Evolutionary conservation across 371 early-diverging fungal genomes (phyloP).

Genomic region (Actinomortierella wolfii): DNA sequence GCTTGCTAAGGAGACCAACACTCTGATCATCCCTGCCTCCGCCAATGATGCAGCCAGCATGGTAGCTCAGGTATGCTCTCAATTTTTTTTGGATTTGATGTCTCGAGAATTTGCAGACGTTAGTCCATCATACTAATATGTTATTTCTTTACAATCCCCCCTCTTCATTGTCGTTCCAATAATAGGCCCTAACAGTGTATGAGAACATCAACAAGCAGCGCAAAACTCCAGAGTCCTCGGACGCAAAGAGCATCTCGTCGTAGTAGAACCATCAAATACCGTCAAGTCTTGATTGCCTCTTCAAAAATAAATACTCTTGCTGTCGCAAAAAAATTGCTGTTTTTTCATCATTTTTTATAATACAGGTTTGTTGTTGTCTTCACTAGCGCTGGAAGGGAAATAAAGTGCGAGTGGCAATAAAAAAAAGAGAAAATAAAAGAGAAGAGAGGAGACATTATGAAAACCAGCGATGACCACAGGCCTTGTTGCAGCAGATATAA

Average conservation of each 20-base stretch:
- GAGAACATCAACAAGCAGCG: constrained; percentile 56
- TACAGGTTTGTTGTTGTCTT: background rate
- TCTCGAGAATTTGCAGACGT: constrained; percentile 9
- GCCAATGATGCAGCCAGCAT: constrained; percentile 82
- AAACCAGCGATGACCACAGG: constrained; percentile 82
- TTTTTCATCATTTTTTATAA: constrained; percentile 1
- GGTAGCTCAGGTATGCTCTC: constrained; percentile 73
- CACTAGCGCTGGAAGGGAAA: background rate
- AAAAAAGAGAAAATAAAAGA: no score
- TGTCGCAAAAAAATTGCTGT: constrained; percentile 4
- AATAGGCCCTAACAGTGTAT: constrained; percentile 57
- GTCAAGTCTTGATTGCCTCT: background rate
- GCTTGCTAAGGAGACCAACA: constrained; percentile 92
- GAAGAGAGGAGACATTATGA: constrained; percentile 11
- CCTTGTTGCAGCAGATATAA: constrained; percentile 85
- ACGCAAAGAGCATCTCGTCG: constrained; percentile 42
- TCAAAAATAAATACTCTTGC: background rate
- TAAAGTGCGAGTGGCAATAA: no score
- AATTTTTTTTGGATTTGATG: background rate
- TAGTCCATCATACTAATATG: background rate
- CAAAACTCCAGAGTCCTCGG: constrained; percentile 5
- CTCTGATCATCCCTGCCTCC: constrained; percentile 90
- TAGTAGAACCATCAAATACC: constrained; percentile 40
- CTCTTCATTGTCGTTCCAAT: background rate
- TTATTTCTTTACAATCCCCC: background rate